phyloP scores from a whole-genome alignment of 805 yeast genomes.

The Starmerella potacharoeniae region DNA sequence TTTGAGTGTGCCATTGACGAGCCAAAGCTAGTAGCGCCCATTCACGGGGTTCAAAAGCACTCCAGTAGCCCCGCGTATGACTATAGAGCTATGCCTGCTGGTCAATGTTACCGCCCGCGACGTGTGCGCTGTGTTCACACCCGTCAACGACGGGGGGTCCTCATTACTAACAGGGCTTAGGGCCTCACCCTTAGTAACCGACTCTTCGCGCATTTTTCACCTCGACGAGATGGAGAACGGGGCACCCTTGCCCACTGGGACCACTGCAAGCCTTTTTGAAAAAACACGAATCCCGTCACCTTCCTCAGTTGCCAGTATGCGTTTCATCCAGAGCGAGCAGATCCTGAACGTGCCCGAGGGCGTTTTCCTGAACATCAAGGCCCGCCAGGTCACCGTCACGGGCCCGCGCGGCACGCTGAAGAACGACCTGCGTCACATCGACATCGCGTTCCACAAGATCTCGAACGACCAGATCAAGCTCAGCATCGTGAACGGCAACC shows the following conservation, averaged over 20 bases:
- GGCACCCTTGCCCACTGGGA: slow-evolving; percentile 4
- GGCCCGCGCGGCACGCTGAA: slow-evolving; percentile 95
- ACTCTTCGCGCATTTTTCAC: neutral
- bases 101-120: too few relatives aligned
- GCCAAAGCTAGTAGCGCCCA: too few relatives aligned
- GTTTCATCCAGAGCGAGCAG: slow-evolving; percentile 82
- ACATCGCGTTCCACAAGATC: slow-evolving; percentile 79
- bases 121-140: too few relatives aligned
- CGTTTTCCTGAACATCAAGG: slow-evolving; percentile 80
- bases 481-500: slow-evolving; percentile 96
- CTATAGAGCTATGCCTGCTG: too few relatives aligned
- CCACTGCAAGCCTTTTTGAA: neutral
- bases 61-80: too few relatives aligned
- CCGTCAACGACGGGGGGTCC: neutral
- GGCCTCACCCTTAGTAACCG: neutral
- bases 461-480: slow-evolving; percentile 65
- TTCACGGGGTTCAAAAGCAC: too few relatives aligned
- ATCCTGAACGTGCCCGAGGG: slow-evolving; percentile 79
- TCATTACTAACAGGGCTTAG: slow-evolving; percentile 8
- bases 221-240: neutral
- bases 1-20: too few relatives aligned
- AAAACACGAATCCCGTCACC: neutral
- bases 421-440: slow-evolving; percentile 89
- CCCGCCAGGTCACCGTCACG: slow-evolving; percentile 79
- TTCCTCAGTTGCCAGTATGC: slow-evolving; percentile 35